Conservation (phyloP, 2,329 filamentous ascomycete genomes). For the Neodidymelliopsis sp. region DNA sequence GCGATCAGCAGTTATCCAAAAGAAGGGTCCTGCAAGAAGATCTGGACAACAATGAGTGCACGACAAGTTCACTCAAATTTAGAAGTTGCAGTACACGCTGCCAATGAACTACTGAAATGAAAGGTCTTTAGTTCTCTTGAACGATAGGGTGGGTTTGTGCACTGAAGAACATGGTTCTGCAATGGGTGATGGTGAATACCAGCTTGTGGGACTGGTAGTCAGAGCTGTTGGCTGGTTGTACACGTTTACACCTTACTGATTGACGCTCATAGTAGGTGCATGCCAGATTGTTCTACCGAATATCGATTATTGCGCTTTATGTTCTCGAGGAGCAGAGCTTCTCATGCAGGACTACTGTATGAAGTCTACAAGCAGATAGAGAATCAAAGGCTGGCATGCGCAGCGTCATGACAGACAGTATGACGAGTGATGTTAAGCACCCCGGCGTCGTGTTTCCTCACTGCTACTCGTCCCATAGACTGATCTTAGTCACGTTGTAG, state of each 20-base stretch:
- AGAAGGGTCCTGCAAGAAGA: conserved; percentile 9
- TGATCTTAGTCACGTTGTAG: too few relatives aligned
- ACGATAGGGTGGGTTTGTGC: too few relatives aligned
- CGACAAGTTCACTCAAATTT: too few relatives aligned
- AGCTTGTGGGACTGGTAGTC: background rate
- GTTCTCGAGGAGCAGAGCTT: background rate
- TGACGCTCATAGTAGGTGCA: background rate
- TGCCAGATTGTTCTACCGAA: background rate
- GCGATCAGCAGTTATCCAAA: conserved; percentile 18
- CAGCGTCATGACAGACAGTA: background rate
- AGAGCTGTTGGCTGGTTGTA: background rate
- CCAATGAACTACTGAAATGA: too few relatives aligned
- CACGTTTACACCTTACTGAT: background rate
- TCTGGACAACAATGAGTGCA: too few relatives aligned
- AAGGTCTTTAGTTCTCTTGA: too few relatives aligned
- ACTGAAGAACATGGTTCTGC: background rate
- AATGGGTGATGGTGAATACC: background rate
- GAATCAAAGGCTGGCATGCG: too few relatives aligned
- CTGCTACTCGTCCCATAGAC: background rate
- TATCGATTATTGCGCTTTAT: background rate
- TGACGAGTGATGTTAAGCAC: background rate
- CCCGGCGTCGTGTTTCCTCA: background rate
- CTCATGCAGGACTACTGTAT: background rate
- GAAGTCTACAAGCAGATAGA: too few relatives aligned
- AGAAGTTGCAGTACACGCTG: too few relatives aligned